phyloP scores from a whole-genome alignment of 441 rosid genomes.

The Pelargonium australe region DNA sequence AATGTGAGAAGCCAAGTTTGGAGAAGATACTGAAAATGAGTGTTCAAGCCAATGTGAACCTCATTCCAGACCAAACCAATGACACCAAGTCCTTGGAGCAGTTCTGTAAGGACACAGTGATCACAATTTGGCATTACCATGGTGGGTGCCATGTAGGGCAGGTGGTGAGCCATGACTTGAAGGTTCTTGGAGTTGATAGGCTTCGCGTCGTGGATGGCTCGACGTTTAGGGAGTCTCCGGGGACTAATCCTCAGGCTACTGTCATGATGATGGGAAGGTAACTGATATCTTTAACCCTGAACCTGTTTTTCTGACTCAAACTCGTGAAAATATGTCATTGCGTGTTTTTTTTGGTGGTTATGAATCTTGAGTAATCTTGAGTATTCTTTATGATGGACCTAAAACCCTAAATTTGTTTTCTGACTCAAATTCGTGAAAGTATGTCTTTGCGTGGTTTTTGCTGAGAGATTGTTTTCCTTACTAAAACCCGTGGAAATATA shows the following conservation, averaged over 20 bases:
- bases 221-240: conserved; percentile 65
- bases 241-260: conserved; percentile 95
- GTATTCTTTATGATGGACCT: too few species aligned
- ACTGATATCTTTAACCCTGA: neutral
- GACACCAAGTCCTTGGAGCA: conserved; percentile 86
- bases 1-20: conserved; percentile 38
- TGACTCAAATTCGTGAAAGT: too few species aligned
- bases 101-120: conserved; percentile 88
- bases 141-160: conserved; percentile 89
- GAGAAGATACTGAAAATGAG: conserved; percentile 72
- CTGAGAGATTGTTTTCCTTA: too few species aligned
- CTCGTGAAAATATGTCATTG: too few species aligned
- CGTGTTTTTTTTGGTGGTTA: too few species aligned
- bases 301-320: too few species aligned
- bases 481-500: too few species aligned
- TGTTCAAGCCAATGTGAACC: conserved; percentile 70
- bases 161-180: conserved; percentile 50
- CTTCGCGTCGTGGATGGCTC: conserved; percentile 90
- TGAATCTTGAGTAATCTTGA: too few species aligned
- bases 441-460: too few species aligned
- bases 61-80: conserved; percentile 60
- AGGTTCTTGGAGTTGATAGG: conserved; percentile 60
- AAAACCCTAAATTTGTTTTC: too few species aligned
- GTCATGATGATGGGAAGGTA: conserved; percentile 98
- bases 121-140: conserved; percentile 97